Percentiles rank a stretch among this genome's conserved stretches.
Conservation (phyloP, 768 basidiomycete species). For the Tulasnella calospora region DNA sequence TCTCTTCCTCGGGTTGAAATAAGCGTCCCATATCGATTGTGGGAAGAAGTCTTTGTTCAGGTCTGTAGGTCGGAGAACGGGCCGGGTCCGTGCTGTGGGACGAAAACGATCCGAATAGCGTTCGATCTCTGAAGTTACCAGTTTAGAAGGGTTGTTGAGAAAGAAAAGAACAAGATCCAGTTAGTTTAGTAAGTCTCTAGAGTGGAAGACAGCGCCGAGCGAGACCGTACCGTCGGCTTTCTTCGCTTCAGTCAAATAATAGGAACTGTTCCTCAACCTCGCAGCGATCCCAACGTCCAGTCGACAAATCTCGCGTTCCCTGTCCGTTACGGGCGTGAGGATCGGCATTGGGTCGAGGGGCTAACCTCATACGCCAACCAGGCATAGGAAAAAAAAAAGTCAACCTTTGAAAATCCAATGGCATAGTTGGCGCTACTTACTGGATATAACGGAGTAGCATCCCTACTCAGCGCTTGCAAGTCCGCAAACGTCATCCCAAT, state of each 20-base stretch:
- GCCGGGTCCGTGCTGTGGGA: constrained; percentile 40
- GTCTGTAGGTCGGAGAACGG: constrained; percentile 63
- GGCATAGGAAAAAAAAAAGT: background rate
- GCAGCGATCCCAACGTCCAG: constrained; percentile 62
- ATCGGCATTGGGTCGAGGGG: constrained; percentile 60
- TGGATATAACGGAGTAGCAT: constrained; percentile 74
- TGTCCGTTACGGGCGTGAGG: constrained; percentile 57
- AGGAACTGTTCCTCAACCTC: constrained; percentile 63
- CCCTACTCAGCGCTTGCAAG: constrained; percentile 68
- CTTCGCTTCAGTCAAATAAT: constrained; percentile 66
- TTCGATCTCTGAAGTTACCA: constrained; percentile 8
- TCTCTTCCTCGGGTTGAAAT: constrained; percentile 72
- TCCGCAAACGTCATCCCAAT: constrained; percentile 81
- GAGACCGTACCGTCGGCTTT: constrained; percentile 53
- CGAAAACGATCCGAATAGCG: constrained; percentile 14
- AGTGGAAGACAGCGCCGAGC: too few relatives aligned
- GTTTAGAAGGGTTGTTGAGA: too few relatives aligned
- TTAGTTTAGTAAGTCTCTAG: too few relatives aligned
- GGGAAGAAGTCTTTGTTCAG: constrained; percentile 77
- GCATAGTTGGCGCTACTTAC: constrained; percentile 38
- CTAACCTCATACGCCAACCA: constrained; percentile 39
- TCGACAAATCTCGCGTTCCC: constrained; percentile 61
- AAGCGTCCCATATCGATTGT: constrained; percentile 63
- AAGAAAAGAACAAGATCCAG: background rate
- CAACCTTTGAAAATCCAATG: background rate